Conservation (phyloP, 768 basidiomycete species). For the Paxillus rubicundulus region DNA sequence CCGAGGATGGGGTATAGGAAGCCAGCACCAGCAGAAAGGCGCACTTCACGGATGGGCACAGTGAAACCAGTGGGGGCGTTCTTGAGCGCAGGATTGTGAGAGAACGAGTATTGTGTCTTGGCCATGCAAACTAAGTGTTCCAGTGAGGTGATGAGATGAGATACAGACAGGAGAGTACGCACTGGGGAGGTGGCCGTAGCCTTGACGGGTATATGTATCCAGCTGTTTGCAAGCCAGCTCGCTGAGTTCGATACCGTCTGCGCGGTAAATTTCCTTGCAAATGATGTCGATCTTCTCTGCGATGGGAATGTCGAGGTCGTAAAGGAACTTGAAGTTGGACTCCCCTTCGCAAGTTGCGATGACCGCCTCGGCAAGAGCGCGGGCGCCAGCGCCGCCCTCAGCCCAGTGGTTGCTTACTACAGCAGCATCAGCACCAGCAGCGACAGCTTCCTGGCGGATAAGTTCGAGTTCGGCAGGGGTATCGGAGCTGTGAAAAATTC, state of each 20-base stretch:
- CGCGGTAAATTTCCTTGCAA: constrained; percentile 89
- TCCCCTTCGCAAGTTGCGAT: constrained; percentile 79
- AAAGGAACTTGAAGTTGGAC: constrained; percentile 90
- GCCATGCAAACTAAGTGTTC: constrained; percentile 82
- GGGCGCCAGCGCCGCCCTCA: constrained; percentile 87
- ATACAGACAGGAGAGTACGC: constrained; percentile 28
- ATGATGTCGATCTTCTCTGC: constrained; percentile 88
- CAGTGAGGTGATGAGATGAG: constrained; percentile 7
- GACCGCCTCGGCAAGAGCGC: constrained; percentile 89
- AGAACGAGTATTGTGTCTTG: constrained; percentile 97
- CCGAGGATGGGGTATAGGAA: constrained; percentile 96
- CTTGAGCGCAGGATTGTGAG: constrained; percentile 89
- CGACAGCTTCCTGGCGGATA: constrained; percentile 73
- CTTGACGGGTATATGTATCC: constrained; percentile 89
- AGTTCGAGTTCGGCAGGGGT: constrained; percentile 86
- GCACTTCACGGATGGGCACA: constrained; percentile 84
- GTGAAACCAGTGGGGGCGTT: constrained; percentile 91
- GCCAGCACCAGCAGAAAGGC: constrained; percentile 88
- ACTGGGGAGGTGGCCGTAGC: constrained; percentile 78
- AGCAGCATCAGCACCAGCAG: constrained; percentile 90
- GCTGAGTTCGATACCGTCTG: constrained; percentile 85
- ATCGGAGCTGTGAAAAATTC: constrained; percentile 59
- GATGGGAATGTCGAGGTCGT: constrained; percentile 79
- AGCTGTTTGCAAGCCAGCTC: constrained; percentile 83
- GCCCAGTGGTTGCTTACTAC: constrained; percentile 99